These are phyloP conservation scores for Dalbergia oliveri DNA, from an alignment of 306 rosid species.

Conservation along the genomic window DNA sequence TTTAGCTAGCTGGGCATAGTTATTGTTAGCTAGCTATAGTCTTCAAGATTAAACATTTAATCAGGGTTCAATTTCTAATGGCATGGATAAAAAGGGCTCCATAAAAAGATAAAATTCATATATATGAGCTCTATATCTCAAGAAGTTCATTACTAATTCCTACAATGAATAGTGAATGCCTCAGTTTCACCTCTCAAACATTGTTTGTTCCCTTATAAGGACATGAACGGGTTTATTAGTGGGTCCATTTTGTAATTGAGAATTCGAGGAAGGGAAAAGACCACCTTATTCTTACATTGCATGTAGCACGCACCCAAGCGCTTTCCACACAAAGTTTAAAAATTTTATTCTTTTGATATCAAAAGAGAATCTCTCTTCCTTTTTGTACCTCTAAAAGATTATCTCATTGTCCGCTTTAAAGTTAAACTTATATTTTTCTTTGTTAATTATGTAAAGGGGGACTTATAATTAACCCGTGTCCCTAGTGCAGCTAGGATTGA, in stretches of 20 bases:
- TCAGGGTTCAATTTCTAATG: no score
- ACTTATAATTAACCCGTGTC: slow-evolving; percentile 21
- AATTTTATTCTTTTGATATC: slow-evolving; percentile 31
- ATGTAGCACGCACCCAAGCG: slow-evolving; percentile 17
- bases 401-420: slow-evolving; percentile 14
- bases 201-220: not conserved
- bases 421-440: not conserved
- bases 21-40: no score
- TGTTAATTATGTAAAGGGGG: slow-evolving; percentile 33
- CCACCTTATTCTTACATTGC: slow-evolving; percentile 46
- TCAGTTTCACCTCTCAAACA: not conserved
- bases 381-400: slow-evolving; percentile 3
- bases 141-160: no score
- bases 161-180: no score
- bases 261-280: slow-evolving; percentile 39
- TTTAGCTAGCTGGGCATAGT: no score
- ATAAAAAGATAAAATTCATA: no score
- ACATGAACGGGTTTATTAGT: not conserved
- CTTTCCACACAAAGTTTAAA: slow-evolving; percentile 36
- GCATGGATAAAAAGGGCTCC: no score
- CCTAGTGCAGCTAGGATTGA: slow-evolving; percentile 34
- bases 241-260: slow-evolving; percentile 44
- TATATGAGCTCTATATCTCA: no score
- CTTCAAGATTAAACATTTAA: no score
- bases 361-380: slow-evolving; percentile 51